These are phyloP conservation scores for Alternaria atra DNA, from an alignment of 2,329 filamentous ascomycete species.

Conservation along the genomic window DNA sequence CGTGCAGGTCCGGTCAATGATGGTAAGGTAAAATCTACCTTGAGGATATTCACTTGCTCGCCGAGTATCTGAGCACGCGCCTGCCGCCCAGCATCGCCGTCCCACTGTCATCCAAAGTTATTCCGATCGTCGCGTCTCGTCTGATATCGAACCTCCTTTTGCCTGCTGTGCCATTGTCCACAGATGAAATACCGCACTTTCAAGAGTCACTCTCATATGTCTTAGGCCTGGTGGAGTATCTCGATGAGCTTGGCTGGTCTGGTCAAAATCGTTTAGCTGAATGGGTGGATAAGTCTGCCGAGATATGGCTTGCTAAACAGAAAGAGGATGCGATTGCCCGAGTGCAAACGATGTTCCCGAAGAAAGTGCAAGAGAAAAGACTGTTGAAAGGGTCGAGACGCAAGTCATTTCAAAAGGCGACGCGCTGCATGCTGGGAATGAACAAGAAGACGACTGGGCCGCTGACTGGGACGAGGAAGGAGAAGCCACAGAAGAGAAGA, in stretches of 20 bases:
- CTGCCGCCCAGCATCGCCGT: constrained; percentile 60
- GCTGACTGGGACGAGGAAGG: constrained; percentile 77
- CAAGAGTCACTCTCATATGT: constrained; percentile 74
- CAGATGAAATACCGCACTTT: constrained; percentile 76
- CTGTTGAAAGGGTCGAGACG: constrained; percentile 85
- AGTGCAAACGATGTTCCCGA: constrained; percentile 73
- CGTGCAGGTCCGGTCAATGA: constrained; percentile 37
- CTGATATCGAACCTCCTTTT: constrained; percentile 80
- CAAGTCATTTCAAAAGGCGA: constrained; percentile 78
- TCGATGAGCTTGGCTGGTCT: constrained; percentile 71
- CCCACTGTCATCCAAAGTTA: constrained; percentile 72
- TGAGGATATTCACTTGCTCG: constrained; percentile 50
- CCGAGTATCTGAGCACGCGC: constrained; percentile 61
- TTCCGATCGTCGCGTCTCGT: constrained; percentile 72
- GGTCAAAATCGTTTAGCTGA: constrained; percentile 70
- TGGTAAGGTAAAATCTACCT: constrained; percentile 38
- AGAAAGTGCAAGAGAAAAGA: constrained; percentile 72
- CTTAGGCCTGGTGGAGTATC: constrained; percentile 67
- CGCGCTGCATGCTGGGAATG: constrained; percentile 66
- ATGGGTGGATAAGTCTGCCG: constrained; percentile 83
- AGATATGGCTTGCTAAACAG: constrained; percentile 85
- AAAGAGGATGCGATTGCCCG: constrained; percentile 80
- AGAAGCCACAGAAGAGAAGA: constrained; percentile 13
- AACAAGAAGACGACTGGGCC: constrained; percentile 73
- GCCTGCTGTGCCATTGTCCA: constrained; percentile 75